A percentile compares a stretch with the other conserved stretches of the same genome.
Evolutionary conservation across 768 basidiomycete species (phyloP).

Genomic region (Butyriboletus loyo): DNA sequence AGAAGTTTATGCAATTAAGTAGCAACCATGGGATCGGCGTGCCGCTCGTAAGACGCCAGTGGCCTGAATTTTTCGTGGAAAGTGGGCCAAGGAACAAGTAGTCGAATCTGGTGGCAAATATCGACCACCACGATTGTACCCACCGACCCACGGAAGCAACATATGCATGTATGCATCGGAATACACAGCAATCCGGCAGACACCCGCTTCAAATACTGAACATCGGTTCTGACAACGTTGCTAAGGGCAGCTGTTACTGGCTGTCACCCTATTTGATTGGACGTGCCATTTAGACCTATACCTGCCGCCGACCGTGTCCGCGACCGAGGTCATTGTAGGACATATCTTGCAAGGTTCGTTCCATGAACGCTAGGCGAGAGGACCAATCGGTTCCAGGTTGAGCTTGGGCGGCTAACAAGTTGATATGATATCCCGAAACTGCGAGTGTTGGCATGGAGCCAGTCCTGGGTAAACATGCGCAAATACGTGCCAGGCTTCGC

Average conservation of each 20-base stretch:
- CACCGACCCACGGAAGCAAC: neutral
- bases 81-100: neutral
- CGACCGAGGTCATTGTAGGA: neutral
- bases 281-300: neutral
- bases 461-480: constrained; percentile 8
- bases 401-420: neutral
- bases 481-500: constrained; percentile 11
- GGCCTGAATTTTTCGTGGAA: neutral
- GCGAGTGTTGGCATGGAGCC: neutral
- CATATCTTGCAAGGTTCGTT: neutral
- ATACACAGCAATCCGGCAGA: neutral
- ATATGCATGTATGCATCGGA: neutral
- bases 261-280: neutral
- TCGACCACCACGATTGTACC: neutral
- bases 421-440: no score
- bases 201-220: neutral
- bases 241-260: neutral
- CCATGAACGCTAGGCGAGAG: neutral
- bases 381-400: neutral
- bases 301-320: neutral
- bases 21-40: neutral
- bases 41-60: neutral
- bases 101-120: neutral
- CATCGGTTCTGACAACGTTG: neutral
- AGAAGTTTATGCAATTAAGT: no score